These are phyloP conservation scores for Verticillium albo-atrum DNA, from an alignment of 2,329 filamentous ascomycete genomes.

Conservation along the genomic window DNA sequence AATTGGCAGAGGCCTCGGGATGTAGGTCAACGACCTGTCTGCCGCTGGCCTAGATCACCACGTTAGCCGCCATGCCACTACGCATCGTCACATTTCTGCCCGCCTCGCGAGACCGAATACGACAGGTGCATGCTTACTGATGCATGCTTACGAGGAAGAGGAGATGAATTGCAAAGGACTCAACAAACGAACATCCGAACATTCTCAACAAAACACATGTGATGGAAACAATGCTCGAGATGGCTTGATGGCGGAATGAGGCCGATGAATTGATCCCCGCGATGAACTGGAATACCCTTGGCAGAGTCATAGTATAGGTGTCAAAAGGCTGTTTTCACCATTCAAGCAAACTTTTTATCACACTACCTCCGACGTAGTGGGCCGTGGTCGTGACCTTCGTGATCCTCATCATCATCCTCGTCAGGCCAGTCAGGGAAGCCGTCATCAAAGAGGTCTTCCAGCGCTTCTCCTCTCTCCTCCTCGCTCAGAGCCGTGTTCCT, in stretches of 20 bases:
- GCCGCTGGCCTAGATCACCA: background rate
- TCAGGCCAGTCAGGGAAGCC: constrained; percentile 53
- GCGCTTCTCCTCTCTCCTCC: constrained; percentile 37
- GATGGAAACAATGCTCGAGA: background rate
- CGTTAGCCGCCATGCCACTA: background rate
- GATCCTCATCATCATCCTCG: constrained; percentile 32
- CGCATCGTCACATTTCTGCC: background rate
- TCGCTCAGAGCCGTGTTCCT: constrained; percentile 26
- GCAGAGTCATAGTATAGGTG: too few species aligned
- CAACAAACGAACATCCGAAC: background rate
- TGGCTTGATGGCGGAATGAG: too few species aligned
- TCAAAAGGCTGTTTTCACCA: background rate
- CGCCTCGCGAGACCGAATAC: background rate
- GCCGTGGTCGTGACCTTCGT: constrained; percentile 21
- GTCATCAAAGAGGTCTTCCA: constrained; percentile 52
- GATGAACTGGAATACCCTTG: too few species aligned
- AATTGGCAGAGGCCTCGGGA: background rate
- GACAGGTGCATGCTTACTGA: background rate
- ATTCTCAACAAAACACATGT: background rate
- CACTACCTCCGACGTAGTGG: background rate
- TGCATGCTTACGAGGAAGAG: background rate
- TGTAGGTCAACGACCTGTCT: background rate
- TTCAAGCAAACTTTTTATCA: background rate
- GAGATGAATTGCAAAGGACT: background rate
- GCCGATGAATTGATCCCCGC: too few species aligned